Base-by-base conservation (phyloP, 2,329 filamentous ascomycete genomes). In the Hymenoscyphus infarciens region DNA sequence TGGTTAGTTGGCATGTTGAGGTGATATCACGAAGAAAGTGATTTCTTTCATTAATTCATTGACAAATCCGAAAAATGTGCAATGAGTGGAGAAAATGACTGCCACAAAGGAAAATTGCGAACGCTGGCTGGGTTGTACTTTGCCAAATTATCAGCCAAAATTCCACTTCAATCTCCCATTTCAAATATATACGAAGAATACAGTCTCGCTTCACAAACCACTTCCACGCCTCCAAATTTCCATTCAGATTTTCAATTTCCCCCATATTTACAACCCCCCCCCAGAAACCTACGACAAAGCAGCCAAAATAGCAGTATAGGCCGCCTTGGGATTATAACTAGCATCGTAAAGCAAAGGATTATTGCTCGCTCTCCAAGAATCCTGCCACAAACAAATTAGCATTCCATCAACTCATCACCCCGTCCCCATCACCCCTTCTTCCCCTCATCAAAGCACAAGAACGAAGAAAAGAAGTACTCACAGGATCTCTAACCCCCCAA, bases 341-440 rank as follows among this genome's bases (percentile, higher is more conserved):
- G 72, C 68, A 74, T 86, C 82, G 67, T 83, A 86, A 13, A 86
- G 76, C 13, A 85, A 76, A 4, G 83, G 82, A 69, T 77, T 82
- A 55, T 74, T 77, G 58, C 73, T 72, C 1, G 80, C 74, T 62
- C 81, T 75, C 62, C 62, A 64, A 25, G 61, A 62, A 38, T 59
- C 61, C 61, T 59, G 49, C 13, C 22, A 55, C n/a, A 55, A 27
- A 27, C 16, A 19, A 39, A 38, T 57, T 38, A 61, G 60, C 39
- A 57, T 1, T 35, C 19, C 19, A 6, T 25, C 11, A 13, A 27
- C 35, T 7, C 19, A n/a, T 55, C 15, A 42, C 22, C 35, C 29
- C 11, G 1, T n/a, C 3, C 7, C 15, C 55, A 57, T 25, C 19
- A 52, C 25, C 25, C 25, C 25, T 27, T 27, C 25, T 27, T 27